Percentiles rank a stretch among this genome's conserved stretches.
These are phyloP conservation scores for Colletotrichum sublineola DNA, from an alignment of 2,329 filamentous ascomycete species.

Conservation along the genomic window DNA sequence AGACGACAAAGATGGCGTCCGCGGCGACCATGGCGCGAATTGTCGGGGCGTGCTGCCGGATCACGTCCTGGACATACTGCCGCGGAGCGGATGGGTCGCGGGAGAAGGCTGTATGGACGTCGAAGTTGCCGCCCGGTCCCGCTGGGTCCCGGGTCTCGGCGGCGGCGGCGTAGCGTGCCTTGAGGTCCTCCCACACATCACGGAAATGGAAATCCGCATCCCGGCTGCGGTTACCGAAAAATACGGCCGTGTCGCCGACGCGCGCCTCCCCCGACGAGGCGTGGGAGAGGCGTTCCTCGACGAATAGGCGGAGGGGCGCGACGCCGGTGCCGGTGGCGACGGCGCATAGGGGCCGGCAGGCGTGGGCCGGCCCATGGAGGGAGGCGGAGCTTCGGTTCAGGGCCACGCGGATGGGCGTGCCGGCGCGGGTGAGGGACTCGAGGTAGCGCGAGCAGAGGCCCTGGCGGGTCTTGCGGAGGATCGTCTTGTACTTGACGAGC, in stretches of 20 bases:
- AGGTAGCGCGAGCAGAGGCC: conserved; percentile 94
- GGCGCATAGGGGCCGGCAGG: conserved; percentile 74
- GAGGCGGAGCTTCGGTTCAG: conserved; percentile 62
- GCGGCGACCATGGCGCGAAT: conserved; percentile 55
- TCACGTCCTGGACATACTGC: conserved; percentile 68
- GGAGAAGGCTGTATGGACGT: conserved; percentile 62
- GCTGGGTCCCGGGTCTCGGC: conserved; percentile 41
- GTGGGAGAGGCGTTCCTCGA: conserved; percentile 75
- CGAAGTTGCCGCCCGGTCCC: conserved; percentile 11
- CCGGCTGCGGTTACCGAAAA: conserved; percentile 87
- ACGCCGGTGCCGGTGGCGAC: conserved; percentile 90
- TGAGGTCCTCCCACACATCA: conserved; percentile 74
- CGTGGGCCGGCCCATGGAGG: conserved; percentile 55
- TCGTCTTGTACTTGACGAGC: conserved; percentile 90
- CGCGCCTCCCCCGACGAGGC: conserved; percentile 30
- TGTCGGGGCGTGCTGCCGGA: conserved; percentile 57
- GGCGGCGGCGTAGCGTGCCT: conserved; percentile 22
- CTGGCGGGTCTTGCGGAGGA: conserved; percentile 85
- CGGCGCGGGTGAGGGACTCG: conserved; percentile 67
- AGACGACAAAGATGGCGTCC: conserved; percentile 64
- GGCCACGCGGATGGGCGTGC: conserved; percentile 72
- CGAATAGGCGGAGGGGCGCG: conserved; percentile 84
- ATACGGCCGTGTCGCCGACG: conserved; percentile 65
- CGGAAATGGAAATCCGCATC: conserved; percentile 85
- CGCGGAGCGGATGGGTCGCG: conserved; percentile 60